Conservation (phyloP, 371 early-diverging fungal genomes). For the Syncephalis plumigaleata region DNA sequence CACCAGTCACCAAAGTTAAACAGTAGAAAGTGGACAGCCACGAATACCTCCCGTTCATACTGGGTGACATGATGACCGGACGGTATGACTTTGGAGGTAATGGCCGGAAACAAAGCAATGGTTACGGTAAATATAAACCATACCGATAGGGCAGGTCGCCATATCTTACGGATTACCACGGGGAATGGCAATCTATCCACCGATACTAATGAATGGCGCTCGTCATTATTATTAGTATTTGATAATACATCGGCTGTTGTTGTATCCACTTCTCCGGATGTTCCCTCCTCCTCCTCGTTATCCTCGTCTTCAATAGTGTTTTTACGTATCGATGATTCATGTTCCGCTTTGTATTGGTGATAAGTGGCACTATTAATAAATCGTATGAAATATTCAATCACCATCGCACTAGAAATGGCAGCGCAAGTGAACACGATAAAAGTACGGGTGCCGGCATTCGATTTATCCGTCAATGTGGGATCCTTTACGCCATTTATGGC, state of each 20-base stretch:
- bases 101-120: neutral
- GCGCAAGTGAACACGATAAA: no score
- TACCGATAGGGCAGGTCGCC: neutral
- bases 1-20: neutral
- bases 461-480: no score
- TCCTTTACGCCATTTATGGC: no score
- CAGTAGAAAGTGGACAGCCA: neutral
- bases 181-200: neutral
- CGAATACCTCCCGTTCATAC: neutral
- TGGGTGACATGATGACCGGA: no score
- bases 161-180: neutral
- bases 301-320: neutral
- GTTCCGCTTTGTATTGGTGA: no score
- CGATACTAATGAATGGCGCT: neutral
- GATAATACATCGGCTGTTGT: no score
- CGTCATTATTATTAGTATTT: neutral
- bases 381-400: no score
- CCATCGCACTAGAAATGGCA: no score
- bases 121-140: neutral
- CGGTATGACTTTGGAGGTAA: neutral
- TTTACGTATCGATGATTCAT: no score
- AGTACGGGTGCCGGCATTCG: no score
- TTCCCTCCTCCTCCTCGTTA: neutral
- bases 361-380: no score
- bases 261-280: no score